Base-by-base conservation (phyloP, 306 rosid genomes). In the Gleditsia sinensis region DNA sequence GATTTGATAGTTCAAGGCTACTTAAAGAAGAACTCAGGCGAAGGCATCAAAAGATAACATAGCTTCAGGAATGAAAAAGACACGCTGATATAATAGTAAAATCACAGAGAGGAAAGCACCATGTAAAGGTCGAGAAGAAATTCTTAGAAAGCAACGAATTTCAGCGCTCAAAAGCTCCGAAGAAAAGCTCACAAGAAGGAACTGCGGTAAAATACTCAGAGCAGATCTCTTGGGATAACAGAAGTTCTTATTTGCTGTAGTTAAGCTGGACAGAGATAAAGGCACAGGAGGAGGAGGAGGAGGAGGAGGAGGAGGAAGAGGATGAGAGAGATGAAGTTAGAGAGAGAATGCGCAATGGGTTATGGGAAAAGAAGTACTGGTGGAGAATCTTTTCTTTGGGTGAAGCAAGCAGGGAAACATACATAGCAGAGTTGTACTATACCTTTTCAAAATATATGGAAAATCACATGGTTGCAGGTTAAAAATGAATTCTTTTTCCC, bases 321-420 rank as follows among this genome's bases (percentile, higher is more conserved):
- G n/a, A n/a, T n/a, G 30, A 33, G 60, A 14, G 39, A 24, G 14
- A n/a, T n/a, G 13, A 32, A 6, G 63, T 32, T 1, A 0, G 20
- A 19, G 14, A 30, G 48, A 58, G 10, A 37, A 21, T 30, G 48
- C 12, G 51, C 37, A 32, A 1, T 48, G 28, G 28, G 46, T 17
- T 3, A 59, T 64, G 78, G 8, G 12, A 50, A 28, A 7, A 61
- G 69, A 42, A 53, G 73, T 4, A 28, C 48, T 32, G 42, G 50
- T 25, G 71, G 69, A 59, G 83, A 79, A 79, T 83, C 84, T 83
- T 75, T 72, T 58, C 25, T 69, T 60, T 13, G 45, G 23, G 37
- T 50, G 50, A 40, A 68, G 40, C 37, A 74, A 36, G 48, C 73
- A 56, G 67, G 51, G 62, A 72, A 36, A 14, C 23, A 0, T 67